Conservation (phyloP, 139 green algal species). For the Chlorella sp. region DNA sequence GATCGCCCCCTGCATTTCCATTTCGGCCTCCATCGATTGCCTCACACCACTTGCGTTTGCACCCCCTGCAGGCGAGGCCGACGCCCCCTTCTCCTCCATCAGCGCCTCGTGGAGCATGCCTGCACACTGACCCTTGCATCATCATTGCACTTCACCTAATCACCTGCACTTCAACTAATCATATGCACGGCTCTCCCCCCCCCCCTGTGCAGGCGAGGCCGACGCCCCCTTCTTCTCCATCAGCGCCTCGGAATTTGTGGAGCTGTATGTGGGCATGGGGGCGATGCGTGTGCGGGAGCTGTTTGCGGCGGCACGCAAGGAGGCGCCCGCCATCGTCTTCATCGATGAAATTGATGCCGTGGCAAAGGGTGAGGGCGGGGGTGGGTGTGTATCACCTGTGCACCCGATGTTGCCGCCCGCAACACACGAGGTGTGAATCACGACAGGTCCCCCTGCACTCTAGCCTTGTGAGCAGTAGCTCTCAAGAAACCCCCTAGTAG, state of each 20-base stretch:
- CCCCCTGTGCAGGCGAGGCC: slow-evolving; percentile 64
- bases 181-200: too few species aligned
- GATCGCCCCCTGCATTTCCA: background rate
- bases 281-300: slow-evolving; percentile 85
- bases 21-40: too few species aligned
- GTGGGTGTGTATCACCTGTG: too few species aligned
- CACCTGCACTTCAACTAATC: too few species aligned
- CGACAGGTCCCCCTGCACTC: too few species aligned
- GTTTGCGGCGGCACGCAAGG: slow-evolving; percentile 79
- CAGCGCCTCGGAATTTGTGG: slow-evolving; percentile 86
- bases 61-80: slow-evolving; percentile 69
- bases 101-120: slow-evolving; percentile 80
- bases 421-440: too few species aligned
- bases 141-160: too few species aligned
- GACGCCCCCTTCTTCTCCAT: slow-evolving; percentile 91
- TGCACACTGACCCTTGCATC: too few species aligned
- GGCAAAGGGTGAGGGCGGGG: slow-evolving; percentile 37
- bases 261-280: slow-evolving; percentile 96
- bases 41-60: too few species aligned
- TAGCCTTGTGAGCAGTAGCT: too few species aligned
- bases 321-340: slow-evolving; percentile 92
- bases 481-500: too few species aligned
- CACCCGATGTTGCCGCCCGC: too few species aligned
- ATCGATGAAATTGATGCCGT: slow-evolving; percentile 95
- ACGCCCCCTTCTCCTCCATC: slow-evolving; percentile 87